Base-by-base conservation (phyloP, 352 stramenopile genomes). In the Pythium myriotylum region DNA sequence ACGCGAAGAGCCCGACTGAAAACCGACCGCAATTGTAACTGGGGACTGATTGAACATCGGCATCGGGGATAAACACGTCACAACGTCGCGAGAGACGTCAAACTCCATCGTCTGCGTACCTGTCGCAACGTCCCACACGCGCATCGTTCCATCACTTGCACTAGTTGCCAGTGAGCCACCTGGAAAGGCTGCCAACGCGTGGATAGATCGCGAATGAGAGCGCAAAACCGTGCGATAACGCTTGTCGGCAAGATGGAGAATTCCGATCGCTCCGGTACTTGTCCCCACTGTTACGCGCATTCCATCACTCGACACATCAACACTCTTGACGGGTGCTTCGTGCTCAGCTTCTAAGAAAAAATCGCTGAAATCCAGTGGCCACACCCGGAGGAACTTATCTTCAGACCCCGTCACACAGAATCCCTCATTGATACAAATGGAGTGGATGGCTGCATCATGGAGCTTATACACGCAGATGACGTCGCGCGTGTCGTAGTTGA, bases 281-380 rank as follows among this genome's bases (percentile, higher is more conserved):
- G 76, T 88, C 0, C 87, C 86, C 1, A 95, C 86, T 7, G 92
- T 49, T 0, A 97, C 76, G 50, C 80, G 77, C 40, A 96, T 79
- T 0, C 92, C 90, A 37, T 97, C 89, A 6, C 54, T 55, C 1
- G 84, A 94, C 2, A 97, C 75, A 55, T 92, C 76, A 8, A 91
- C 73, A 7, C 64, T 74, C 5, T 65, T 67, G 4, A 98, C 87
- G 0, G 78, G 54, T 1, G 74, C 73, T 40, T 97, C 88, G 50
- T 97, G 87, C 20, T 88, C 72, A 19, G 89, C 92, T 67, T 98
- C 92, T 26, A 98, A 65, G 61, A 97, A 94, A 64, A 94, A 98
- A 64, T 97, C 89, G 14, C 78, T 79, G 56, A 98, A 98, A 68
- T 97, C 91, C 1, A 97, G 68, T 9, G 92, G 89, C 92, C 92